A percentile compares a stretch with the other conserved stretches of the same genome.
Conservation (phyloP, 163 green algal genomes). For the Volvox carteri region DNA sequence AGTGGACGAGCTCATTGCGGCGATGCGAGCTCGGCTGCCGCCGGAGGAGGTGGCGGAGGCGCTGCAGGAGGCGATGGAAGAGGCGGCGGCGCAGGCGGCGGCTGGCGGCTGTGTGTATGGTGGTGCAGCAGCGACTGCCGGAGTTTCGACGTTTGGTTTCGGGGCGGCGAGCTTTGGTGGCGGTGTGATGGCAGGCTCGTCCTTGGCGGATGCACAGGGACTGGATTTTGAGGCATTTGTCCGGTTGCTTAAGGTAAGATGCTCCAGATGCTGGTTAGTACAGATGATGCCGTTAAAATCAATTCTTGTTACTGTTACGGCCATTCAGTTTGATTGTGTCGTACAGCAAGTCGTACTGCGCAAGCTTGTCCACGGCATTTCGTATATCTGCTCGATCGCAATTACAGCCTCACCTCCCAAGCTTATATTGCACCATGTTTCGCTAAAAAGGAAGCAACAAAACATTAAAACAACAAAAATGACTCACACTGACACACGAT, state of each 20-base stretch:
- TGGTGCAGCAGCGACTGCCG: neutral
- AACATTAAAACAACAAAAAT: no score
- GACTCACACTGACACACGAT: no score
- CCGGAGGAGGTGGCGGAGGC: constrained; percentile 59
- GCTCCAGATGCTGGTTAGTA: no score
- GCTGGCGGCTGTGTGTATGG: neutral
- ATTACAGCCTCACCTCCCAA: no score
- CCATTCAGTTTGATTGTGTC: no score
- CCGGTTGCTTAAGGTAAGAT: constrained; percentile 63
- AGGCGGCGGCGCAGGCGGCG: neutral
- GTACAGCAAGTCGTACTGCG: no score
- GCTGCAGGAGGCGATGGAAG: neutral
- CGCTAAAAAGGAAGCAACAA: no score
- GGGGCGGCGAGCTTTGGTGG: constrained; percentile 59
- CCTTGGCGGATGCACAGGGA: neutral
- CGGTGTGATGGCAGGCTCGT: neutral
- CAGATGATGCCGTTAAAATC: no score
- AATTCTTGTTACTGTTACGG: no score
- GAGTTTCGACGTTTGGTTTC: neutral
- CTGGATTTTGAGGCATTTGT: constrained; percentile 74
- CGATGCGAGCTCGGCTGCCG: constrained; percentile 53
- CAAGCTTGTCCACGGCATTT: no score
- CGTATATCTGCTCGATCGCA: no score
- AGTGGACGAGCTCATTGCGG: constrained; percentile 62
- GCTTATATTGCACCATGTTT: no score